phyloP scores from a whole-genome alignment of 306 rosid genomes.

The Prunus davidiana region DNA sequence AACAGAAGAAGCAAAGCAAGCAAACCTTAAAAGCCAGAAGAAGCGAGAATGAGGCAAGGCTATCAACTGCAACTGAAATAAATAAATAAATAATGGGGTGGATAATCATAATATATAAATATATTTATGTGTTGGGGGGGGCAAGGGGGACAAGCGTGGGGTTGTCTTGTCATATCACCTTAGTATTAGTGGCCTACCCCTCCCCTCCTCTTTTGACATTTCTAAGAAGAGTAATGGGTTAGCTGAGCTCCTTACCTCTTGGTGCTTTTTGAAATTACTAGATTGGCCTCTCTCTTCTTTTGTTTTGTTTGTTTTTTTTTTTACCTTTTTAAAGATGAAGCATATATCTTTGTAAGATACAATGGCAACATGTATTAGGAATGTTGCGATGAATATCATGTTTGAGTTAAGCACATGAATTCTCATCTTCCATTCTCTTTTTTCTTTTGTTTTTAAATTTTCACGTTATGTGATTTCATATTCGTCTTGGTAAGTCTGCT shows the following conservation, averaged over 20 bases:
- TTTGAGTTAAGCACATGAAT: no score
- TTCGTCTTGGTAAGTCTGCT: no score
- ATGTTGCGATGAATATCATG: no score
- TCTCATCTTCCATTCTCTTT: no score
- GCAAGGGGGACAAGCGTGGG: constrained; percentile 45
- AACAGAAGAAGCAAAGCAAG: neutral
- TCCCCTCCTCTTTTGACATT: neutral
- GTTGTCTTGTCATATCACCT: constrained; percentile 50
- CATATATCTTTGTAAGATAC: no score
- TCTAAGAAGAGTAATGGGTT: neutral
- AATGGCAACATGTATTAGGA: no score
- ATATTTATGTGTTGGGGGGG: neutral
- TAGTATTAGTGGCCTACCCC: constrained; percentile 20
- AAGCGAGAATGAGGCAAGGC: neutral
- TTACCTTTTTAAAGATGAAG: no score
- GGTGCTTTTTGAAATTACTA: neutral
- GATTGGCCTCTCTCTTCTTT: neutral
- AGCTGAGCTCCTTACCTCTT: neutral
- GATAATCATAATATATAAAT: neutral
- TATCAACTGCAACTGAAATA: neutral
- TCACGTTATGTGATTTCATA: no score
- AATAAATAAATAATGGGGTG: neutral
- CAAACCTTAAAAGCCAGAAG: neutral
- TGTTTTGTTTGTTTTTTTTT: neutral
- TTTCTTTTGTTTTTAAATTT: no score